Conservation (phyloP, 352 stramenopile species). For the Phytophthora uliginosa region DNA sequence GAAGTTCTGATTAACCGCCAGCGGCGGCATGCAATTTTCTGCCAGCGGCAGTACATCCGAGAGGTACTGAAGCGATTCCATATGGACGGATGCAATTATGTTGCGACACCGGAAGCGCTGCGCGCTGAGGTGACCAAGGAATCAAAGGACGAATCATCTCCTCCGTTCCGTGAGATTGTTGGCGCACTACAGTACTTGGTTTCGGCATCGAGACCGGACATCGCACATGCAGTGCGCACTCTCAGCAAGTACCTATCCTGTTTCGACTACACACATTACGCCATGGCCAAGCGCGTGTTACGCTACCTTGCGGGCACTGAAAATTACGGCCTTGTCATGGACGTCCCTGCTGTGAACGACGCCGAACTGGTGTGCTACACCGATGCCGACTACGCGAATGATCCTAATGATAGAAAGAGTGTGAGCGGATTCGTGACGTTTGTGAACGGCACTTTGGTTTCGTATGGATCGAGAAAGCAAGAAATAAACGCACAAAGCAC, state of each 20-base stretch:
- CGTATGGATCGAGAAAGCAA: too few relatives aligned
- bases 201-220: slow-evolving; percentile 14
- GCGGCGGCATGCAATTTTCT: neutral
- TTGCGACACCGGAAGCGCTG: neutral
- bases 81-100: neutral
- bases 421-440: too few relatives aligned
- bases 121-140: neutral
- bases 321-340: too few relatives aligned
- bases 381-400: too few relatives aligned
- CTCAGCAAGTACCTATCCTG: slow-evolving; percentile 11
- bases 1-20: slow-evolving; percentile 11
- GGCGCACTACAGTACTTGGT: slow-evolving; percentile 12
- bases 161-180: slow-evolving; percentile 3
- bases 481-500: too few relatives aligned
- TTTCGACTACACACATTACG: neutral
- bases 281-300: neutral
- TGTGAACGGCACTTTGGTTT: too few relatives aligned
- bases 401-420: too few relatives aligned
- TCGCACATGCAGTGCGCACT: slow-evolving; percentile 23
- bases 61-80: slow-evolving; percentile 1
- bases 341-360: too few relatives aligned
- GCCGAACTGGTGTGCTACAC: too few relatives aligned
- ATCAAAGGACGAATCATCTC: neutral
- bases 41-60: slow-evolving; percentile 4
- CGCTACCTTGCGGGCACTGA: neutral